Conservation (phyloP, 2,329 filamentous ascomycete genomes). For the Ophiobolus disseminans region DNA sequence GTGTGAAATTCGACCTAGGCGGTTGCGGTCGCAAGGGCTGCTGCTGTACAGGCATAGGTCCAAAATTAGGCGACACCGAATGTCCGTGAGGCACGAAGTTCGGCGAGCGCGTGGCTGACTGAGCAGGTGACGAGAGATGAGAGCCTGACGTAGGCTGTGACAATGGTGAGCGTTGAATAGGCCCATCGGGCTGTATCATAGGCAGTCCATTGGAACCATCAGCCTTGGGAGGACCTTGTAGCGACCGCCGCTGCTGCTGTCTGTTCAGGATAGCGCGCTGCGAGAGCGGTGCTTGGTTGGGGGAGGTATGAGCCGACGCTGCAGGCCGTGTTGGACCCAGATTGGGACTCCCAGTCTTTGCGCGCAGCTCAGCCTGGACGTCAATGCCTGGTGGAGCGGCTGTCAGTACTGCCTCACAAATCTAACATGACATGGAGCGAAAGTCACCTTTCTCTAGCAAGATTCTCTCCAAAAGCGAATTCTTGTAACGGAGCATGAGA, state of each 20-base stretch:
- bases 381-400: slow-evolving; percentile 74
- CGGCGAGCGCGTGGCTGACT: slow-evolving; percentile 64
- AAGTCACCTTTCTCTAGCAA: slow-evolving; percentile 87
- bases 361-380: slow-evolving; percentile 91
- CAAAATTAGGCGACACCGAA: slow-evolving; percentile 67
- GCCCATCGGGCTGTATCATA: slow-evolving; percentile 50
- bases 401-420: slow-evolving; percentile 24
- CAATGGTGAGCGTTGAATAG: slow-evolving; percentile 69
- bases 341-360: slow-evolving; percentile 88
- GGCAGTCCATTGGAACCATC: slow-evolving; percentile 56
- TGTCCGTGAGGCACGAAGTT: slow-evolving; percentile 65
- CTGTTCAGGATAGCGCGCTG: slow-evolving; percentile 83
- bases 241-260: slow-evolving; percentile 75
- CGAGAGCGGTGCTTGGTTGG: slow-evolving; percentile 68
- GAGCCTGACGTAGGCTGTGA: slow-evolving; percentile 83
- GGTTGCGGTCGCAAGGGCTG: slow-evolving; percentile 56
- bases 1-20: slow-evolving; percentile 56
- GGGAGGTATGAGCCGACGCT: slow-evolving; percentile 64
- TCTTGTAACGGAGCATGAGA: slow-evolving; percentile 98
- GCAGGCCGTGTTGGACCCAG: slow-evolving; percentile 67
- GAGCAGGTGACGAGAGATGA: slow-evolving; percentile 72
- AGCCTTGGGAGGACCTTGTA: slow-evolving; percentile 77
- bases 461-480: slow-evolving; percentile 93
- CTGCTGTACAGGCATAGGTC: slow-evolving; percentile 56
- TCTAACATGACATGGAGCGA: slow-evolving; percentile 8